Conservation (phyloP, 1,284 basidiomycete species). For the Cutaneotrichosporon arboriforme region DNA sequence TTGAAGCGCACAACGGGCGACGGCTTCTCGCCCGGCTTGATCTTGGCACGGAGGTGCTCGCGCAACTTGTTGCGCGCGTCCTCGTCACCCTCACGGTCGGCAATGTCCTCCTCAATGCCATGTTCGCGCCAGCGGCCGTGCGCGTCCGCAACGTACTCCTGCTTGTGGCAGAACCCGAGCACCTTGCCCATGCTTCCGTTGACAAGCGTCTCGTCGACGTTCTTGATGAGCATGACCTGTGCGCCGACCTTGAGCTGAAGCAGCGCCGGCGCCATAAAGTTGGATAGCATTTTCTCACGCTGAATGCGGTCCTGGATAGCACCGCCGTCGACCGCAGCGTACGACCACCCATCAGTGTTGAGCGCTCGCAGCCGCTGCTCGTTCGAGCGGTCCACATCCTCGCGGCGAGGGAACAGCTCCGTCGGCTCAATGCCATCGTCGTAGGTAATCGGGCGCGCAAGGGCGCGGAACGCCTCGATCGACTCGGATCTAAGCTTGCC, state of each 20-base stretch:
- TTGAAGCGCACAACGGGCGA: slow-evolving; percentile 74
- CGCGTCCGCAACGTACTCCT: slow-evolving; percentile 26
- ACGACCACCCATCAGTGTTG: slow-evolving; percentile 51
- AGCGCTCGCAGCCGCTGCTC: slow-evolving; percentile 54
- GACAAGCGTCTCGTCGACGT: slow-evolving; percentile 65
- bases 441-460: slow-evolving; percentile 57
- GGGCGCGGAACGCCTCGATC: slow-evolving; percentile 57
- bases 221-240: slow-evolving; percentile 69
- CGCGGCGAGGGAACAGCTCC: slow-evolving; percentile 78
- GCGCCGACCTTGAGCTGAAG: slow-evolving; percentile 65
- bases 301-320: slow-evolving; percentile 52
- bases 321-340: slow-evolving; percentile 56
- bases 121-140: slow-evolving; percentile 26
- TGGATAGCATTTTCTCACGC: slow-evolving; percentile 61
- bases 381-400: slow-evolving; percentile 76
- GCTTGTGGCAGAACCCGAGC: slow-evolving; percentile 56
- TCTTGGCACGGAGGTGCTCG: slow-evolving; percentile 32
- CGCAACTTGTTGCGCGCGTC: slow-evolving; percentile 45
- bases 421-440: slow-evolving; percentile 71
- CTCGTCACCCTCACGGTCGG: slow-evolving; percentile 30
- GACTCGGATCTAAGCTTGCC: slow-evolving; percentile 61
- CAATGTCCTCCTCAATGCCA: slow-evolving; percentile 16
- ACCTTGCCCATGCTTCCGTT: slow-evolving; percentile 78
- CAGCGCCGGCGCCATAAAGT: slow-evolving; percentile 62
- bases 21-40: slow-evolving; percentile 33